Evolutionary conservation across 495 filamentous ascomycete species (phyloP).

Genomic region (Annulohypoxylon bovei): DNA sequence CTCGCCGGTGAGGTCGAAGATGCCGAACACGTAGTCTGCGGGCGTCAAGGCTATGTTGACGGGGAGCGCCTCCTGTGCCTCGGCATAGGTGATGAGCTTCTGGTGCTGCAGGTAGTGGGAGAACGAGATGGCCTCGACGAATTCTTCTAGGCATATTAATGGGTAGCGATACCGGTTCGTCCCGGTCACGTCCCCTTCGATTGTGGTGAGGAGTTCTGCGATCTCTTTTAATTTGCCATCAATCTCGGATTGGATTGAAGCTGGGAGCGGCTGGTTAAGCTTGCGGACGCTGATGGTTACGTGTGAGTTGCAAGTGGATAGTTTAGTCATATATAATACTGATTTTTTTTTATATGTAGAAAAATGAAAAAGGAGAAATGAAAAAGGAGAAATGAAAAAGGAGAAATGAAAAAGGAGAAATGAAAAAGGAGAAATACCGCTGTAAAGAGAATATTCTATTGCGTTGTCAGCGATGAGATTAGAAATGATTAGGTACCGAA

Average conservation of each 20-base stretch:
- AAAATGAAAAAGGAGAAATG: conserved; percentile 11
- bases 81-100: conserved; percentile 71
- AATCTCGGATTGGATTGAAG: conserved; percentile 70
- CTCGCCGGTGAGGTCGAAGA: conserved; percentile 93
- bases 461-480: conserved; percentile 6
- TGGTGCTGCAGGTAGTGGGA: conserved; percentile 86
- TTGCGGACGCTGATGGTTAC: conserved; percentile 66
- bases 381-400: background rate
- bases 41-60: conserved; percentile 69
- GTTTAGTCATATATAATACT: background rate
- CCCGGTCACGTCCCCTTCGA: conserved; percentile 76
- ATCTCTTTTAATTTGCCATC: conserved; percentile 73
- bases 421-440: conserved; percentile 64
- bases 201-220: conserved; percentile 67
- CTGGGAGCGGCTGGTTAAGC: conserved; percentile 70
- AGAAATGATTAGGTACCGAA: background rate
- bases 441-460: conserved; percentile 91
- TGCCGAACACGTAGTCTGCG: conserved; percentile 88
- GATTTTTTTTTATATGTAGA: background rate
- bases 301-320: conserved; percentile 16
- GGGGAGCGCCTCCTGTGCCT: conserved; percentile 64
- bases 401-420: background rate
- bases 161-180: conserved; percentile 90
- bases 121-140: conserved; percentile 86
- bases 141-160: conserved; percentile 88